These are phyloP conservation scores for Nitzschia sp. DNA, from an alignment of 108 stramenopile genomes.

Conservation along the genomic window DNA sequence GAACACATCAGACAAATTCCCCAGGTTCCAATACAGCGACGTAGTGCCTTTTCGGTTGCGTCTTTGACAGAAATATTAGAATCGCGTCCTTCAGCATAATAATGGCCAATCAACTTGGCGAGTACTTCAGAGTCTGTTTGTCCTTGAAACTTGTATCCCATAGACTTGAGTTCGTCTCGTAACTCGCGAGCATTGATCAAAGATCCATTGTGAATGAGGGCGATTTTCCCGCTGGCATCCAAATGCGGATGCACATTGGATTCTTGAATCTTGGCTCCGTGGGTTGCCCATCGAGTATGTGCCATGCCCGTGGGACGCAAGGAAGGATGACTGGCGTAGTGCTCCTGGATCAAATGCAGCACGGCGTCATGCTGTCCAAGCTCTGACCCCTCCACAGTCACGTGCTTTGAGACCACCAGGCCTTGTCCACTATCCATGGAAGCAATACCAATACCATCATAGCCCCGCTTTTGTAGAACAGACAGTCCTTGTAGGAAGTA, in stretches of 20 bases:
- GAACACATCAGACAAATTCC: conserved; percentile 88
- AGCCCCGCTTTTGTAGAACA: conserved; percentile 96
- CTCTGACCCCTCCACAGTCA: conserved; percentile 89
- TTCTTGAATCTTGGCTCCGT: conserved; percentile 97
- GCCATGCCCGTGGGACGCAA: conserved; percentile 79
- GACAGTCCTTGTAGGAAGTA: conserved; percentile 93
- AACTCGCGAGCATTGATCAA: conserved; percentile 94
- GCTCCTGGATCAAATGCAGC: neutral
- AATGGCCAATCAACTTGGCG: conserved; percentile 93
- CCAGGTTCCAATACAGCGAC: conserved; percentile 92
- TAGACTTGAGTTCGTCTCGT: conserved; percentile 74
- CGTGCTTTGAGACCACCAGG: conserved; percentile 86
- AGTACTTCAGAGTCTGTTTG: conserved; percentile 99
- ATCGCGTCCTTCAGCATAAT: conserved; percentile 56
- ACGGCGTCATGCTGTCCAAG: neutral
- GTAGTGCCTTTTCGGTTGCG: conserved; percentile 89
- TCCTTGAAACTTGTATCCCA: conserved; percentile 84
- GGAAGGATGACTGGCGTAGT: neutral
- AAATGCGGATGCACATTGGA: conserved; percentile 97
- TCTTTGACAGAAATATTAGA: conserved; percentile 54
- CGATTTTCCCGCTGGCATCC: conserved; percentile 91
- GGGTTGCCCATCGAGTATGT: conserved; percentile 99
- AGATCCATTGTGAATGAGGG: conserved; percentile 99
- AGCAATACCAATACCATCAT: conserved; percentile 97
- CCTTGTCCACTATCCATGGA: conserved; percentile 61